These are phyloP conservation scores for Amphirosellinia nigrospora DNA, from an alignment of 495 filamentous ascomycete genomes.

Conservation along the genomic window DNA sequence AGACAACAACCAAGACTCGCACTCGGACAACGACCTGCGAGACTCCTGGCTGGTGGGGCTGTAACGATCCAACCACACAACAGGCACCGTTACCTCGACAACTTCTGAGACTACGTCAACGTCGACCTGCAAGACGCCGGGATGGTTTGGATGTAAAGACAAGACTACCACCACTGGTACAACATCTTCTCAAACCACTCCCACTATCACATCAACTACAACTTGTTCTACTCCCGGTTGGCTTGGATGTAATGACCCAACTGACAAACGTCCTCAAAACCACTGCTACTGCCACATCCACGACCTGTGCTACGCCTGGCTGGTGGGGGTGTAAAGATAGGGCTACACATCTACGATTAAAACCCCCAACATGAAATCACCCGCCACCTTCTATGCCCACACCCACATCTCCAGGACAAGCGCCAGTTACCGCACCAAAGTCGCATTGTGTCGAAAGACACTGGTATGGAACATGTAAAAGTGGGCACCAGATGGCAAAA, in stretches of 20 bases:
- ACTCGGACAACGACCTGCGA: slow-evolving; percentile 85
- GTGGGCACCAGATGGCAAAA: slow-evolving; percentile 33
- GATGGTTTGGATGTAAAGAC: slow-evolving; percentile 75
- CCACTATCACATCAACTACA: slow-evolving; percentile 53
- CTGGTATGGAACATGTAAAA: slow-evolving; percentile 54
- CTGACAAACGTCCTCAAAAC: slow-evolving; percentile 50
- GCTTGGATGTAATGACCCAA: slow-evolving; percentile 64
- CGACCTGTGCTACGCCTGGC: slow-evolving; percentile 65
- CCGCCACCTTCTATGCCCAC: slow-evolving; percentile 40
- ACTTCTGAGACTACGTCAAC: slow-evolving; percentile 49
- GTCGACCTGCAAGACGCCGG: slow-evolving; percentile 61
- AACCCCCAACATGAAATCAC: slow-evolving; percentile 43
- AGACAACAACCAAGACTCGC: slow-evolving; percentile 62
- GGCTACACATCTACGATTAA: slow-evolving; percentile 41
- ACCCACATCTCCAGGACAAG: slow-evolving; percentile 26
- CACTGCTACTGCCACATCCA: slow-evolving; percentile 53
- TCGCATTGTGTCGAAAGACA: slow-evolving; percentile 43
- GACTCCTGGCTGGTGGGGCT: slow-evolving; percentile 86
- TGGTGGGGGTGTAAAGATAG: slow-evolving; percentile 66
- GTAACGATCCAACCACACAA: slow-evolving; percentile 66
- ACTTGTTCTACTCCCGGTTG: slow-evolving; percentile 68
- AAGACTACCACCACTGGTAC: slow-evolving; percentile 55
- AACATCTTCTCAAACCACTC: slow-evolving; percentile 44
- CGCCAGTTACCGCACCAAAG: slow-evolving; percentile 33
- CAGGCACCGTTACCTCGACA: slow-evolving; percentile 49